Percentiles rank a stretch among this genome's conserved stretches.
Evolutionary conservation across 2,329 filamentous ascomycete genomes (phyloP).

Genomic region (Rutstroemia sp.): DNA sequence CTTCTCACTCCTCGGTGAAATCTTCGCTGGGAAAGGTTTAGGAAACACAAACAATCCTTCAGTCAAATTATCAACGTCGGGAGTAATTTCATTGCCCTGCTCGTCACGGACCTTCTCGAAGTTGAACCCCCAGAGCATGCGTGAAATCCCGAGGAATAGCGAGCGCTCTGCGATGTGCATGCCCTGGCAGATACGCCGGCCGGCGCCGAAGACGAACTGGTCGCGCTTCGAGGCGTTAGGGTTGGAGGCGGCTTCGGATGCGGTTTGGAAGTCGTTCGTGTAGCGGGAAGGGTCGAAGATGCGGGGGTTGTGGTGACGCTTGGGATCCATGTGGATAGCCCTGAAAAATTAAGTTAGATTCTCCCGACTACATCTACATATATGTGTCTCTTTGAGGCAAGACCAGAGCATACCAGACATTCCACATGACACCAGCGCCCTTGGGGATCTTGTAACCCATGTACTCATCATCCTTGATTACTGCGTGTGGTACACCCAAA

Average conservation of each 20-base stretch:
- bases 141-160: neutral
- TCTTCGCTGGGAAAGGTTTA: conserved; percentile 38
- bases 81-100: conserved; percentile 35
- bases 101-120: conserved; percentile 38
- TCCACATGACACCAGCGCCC: conserved; percentile 31
- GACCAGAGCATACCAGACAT: conserved; percentile 26
- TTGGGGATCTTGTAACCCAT: conserved; percentile 39
- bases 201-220: conserved; percentile 31
- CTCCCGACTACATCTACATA: neutral
- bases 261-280: conserved; percentile 9
- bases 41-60: conserved; percentile 36
- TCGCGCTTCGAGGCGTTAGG: conserved; percentile 25
- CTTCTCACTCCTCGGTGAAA: conserved; percentile 31
- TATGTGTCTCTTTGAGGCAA: neutral
- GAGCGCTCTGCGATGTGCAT: conserved; percentile 33
- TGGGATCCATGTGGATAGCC: conserved; percentile 29
- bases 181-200: conserved; percentile 46
- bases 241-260: conserved; percentile 31
- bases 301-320: conserved; percentile 34
- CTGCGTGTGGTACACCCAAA: conserved; percentile 31
- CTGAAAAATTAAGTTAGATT: neutral
- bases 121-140: conserved; percentile 12
- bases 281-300: conserved; percentile 37
- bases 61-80: conserved; percentile 23
- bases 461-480: conserved; percentile 6